These are phyloP conservation scores for Ammopiptanthus mongolicus DNA, from an alignment of 306 rosid genomes.

Conservation along the genomic window DNA sequence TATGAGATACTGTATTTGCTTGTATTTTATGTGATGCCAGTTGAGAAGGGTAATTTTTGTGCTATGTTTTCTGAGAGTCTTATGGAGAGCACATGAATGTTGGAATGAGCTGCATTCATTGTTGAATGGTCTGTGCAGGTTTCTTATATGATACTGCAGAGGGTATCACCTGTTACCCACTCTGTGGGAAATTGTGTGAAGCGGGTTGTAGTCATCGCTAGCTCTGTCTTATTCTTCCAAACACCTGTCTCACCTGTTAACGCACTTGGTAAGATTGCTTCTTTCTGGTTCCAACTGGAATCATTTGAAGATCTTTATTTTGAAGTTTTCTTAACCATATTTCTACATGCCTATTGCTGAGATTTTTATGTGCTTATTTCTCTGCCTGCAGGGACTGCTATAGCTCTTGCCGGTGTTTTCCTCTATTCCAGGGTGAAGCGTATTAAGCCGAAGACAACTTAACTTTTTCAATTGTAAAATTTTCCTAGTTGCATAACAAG, in stretches of 20 bases:
- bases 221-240: constrained; percentile 90
- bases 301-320: not conserved
- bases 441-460: constrained; percentile 68
- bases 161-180: constrained; percentile 97
- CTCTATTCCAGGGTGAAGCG: constrained; percentile 82
- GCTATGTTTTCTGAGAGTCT: not conserved
- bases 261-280: constrained; percentile 57
- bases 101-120: not conserved
- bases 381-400: constrained; percentile 70
- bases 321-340: not conserved
- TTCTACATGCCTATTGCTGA: not conserved
- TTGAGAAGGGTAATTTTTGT: not conserved
- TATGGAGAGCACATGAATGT: not conserved
- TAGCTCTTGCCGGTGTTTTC: constrained; percentile 93
- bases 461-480: constrained; percentile 24
- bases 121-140: constrained; percentile 52
- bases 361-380: not conserved
- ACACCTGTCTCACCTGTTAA: constrained; percentile 82
- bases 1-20: not conserved
- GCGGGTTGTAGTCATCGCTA: constrained; percentile 89
- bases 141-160: constrained; percentile 85
- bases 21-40: not conserved
- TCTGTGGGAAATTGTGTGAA: constrained; percentile 91
- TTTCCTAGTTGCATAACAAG: constrained; percentile 24
- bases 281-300: not conserved